Base-by-base conservation (phyloP, 1,139 yeast species). In the Meyerozyma guilliermondii region DNA sequence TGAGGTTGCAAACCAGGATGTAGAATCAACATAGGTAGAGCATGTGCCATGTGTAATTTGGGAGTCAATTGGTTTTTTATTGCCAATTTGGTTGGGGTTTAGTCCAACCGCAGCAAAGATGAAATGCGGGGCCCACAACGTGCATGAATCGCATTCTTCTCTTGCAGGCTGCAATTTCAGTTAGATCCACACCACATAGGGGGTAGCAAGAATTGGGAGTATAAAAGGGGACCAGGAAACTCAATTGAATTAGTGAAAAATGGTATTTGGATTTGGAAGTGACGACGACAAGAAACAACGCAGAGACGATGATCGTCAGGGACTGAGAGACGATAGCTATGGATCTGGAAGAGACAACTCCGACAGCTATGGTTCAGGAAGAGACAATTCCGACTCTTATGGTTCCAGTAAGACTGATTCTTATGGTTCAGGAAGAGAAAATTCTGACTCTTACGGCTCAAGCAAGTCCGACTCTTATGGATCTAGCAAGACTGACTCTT, bases 181-280 rank as follows among this genome's bases (percentile, higher is more conserved):
- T 17, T 33, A 20, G 24, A 33, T 18, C 36, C 36, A 33, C 24
- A 20, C 10, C 7, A 16, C 18, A 13, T 8, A 29, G 33, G 33
- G 33, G 22, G 7, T 6, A 29, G 33, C 33, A 33, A 33, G 11
- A 23, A 10, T 11, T 8, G n/a, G 36, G 24, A 20, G n/a, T 33
- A 33, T 33, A 33, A 33, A 33, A 33, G 36, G 24, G 13, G n/a
- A 4, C 16, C 36, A 33, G 10, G 22, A 11, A 4, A n/a, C n/a
- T 33, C 36, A 16, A 33, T 20, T 18, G 33, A 3, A 18, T n/a
- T 9, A 33, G 24, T 20, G 24, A 16, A 57, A 41, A 53, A 61
- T 61, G 66, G 66, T 54, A 44, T 61, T 61, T 45, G 66, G 65
- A 37, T 59, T 61, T 31, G 66, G 66, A 47, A 51, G 53, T 37